Base-by-base conservation (phyloP, 768 basidiomycete species). In the Hebeloma cylindrosporum region DNA sequence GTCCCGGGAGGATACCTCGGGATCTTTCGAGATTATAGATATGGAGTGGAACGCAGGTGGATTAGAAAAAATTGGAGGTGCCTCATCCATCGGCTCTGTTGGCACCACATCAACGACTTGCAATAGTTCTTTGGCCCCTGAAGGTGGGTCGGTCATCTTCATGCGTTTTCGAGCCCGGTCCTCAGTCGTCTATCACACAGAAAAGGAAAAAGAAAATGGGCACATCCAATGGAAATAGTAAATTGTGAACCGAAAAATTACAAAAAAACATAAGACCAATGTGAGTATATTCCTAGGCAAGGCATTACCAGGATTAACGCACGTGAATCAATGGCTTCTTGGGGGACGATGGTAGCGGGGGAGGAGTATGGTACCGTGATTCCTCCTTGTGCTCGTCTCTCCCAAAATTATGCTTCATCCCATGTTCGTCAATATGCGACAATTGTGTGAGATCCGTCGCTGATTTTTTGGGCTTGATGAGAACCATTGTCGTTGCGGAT, bases 241-340 rank as follows among this genome's bases (percentile, higher is more conserved):
- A 59, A 65, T 60, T 59, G 60, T 50, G 47, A 58, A 50, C 50
- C 47, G 46, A 51, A n/a, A 58, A 47, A 54, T 55, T 46, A 54
- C 50, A 56, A 57, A 58, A 43, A 55, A 50, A 56, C 61, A 55
- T 50, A 50, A 49, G 56, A 59, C 44, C 57, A 57, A 58, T 67
- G 69, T 71, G 67, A 81, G 74, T 70, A 75, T 65, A 62, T 65
- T 73, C 69, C 61, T 65, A 63, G 53, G 59, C 58, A n/a, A 61
- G 64, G 42, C 61, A 72, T 79, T 72, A 80, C 81, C 83, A 72
- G 74, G 81, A 79, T 74, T 78, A 77, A 89, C 88, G 85, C 80
- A 91, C 88, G 82, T 91, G 88, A 68, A 78, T 82, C 73, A 89
- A 67, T 55, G 87, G 82, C 62, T 80, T 82, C 52, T 79, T 75